phyloP scores from a whole-genome alignment of 1,139 yeast genomes.

The Debaryomyces sp. region DNA sequence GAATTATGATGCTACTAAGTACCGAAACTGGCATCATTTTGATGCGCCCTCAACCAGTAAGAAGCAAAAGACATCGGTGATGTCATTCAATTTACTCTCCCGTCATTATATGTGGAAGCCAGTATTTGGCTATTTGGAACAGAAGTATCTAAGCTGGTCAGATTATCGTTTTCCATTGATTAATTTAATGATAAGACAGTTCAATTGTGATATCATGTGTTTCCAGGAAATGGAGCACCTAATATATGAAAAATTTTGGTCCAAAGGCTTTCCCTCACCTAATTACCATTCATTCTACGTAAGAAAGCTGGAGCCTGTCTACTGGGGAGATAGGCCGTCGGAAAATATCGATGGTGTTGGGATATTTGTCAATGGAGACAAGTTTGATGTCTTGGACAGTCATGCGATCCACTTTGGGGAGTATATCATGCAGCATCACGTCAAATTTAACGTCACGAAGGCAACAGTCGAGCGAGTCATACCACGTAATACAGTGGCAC shows the following conservation, averaged over 20 bases:
- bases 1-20: conserved; percentile 26
- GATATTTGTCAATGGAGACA: conserved; percentile 47
- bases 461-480: conserved; percentile 40
- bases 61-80: conserved; percentile 28
- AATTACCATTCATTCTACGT: conserved; percentile 50
- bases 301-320: conserved; percentile 50
- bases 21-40: conserved; percentile 24
- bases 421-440: conserved; percentile 27
- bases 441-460: conserved; percentile 36
- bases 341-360: conserved; percentile 62
- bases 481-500: conserved; percentile 58
- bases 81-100: conserved; percentile 56
- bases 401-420: conserved; percentile 47
- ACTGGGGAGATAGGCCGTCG: conserved; percentile 46
- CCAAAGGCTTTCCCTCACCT: conserved; percentile 23
- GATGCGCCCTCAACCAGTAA: conserved; percentile 7
- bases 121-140: conserved; percentile 53
- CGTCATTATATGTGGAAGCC: conserved; percentile 62
- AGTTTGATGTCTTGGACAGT: conserved; percentile 48
- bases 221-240: conserved; percentile 59
- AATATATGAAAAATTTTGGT: conserved; percentile 51
- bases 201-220: conserved; percentile 59
- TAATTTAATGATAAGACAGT: conserved; percentile 37
- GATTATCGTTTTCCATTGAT: conserved; percentile 47
- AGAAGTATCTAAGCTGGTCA: conserved; percentile 47